Conservation (phyloP, 805 yeast genomes). For the Starmerella sirachaensis region DNA sequence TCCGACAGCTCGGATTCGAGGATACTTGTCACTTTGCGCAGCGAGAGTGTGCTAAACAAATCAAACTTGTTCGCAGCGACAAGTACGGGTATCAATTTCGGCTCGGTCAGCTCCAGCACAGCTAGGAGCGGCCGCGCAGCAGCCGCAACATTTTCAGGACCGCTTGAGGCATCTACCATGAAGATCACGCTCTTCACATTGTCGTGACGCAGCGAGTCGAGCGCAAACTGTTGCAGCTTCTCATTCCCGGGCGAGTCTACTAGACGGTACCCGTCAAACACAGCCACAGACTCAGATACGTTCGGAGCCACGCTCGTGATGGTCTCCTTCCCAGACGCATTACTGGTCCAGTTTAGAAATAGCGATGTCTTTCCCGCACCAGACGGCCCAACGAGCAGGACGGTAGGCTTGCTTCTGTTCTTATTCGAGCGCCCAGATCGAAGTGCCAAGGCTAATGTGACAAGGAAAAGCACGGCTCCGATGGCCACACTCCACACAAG, state of each 20-base stretch:
- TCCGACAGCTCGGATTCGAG: slow-evolving; percentile 55
- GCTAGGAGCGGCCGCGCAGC: slow-evolving; percentile 50
- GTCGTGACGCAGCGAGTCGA: slow-evolving; percentile 37
- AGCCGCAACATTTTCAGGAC: slow-evolving; percentile 36
- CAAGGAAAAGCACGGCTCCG: no score
- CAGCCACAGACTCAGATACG: slow-evolving; percentile 1
- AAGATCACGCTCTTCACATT: slow-evolving; percentile 50
- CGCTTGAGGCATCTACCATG: slow-evolving; percentile 63
- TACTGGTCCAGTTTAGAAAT: slow-evolving; percentile 27
- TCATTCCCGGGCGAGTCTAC: slow-evolving; percentile 85
- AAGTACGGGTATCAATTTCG: slow-evolving; percentile 50
- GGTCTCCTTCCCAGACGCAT: slow-evolving; percentile 5
- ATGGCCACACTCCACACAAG: no score
- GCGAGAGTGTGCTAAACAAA: slow-evolving; percentile 69
- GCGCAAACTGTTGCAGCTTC: slow-evolving; percentile 50
- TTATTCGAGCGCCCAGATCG: neutral
- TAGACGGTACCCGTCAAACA: slow-evolving; percentile 26
- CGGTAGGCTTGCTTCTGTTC: slow-evolving; percentile 37
- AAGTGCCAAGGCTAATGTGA: neutral
- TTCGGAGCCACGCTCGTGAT: slow-evolving; percentile 19
- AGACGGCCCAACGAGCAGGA: slow-evolving; percentile 53
- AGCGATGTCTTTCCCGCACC: slow-evolving; percentile 57
- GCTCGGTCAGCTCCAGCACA: slow-evolving; percentile 52
- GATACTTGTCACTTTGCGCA: slow-evolving; percentile 43
- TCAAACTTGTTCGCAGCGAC: slow-evolving; percentile 81